Conservation (phyloP, 148 eudicot species). For the Nyssa sinensis region DNA sequence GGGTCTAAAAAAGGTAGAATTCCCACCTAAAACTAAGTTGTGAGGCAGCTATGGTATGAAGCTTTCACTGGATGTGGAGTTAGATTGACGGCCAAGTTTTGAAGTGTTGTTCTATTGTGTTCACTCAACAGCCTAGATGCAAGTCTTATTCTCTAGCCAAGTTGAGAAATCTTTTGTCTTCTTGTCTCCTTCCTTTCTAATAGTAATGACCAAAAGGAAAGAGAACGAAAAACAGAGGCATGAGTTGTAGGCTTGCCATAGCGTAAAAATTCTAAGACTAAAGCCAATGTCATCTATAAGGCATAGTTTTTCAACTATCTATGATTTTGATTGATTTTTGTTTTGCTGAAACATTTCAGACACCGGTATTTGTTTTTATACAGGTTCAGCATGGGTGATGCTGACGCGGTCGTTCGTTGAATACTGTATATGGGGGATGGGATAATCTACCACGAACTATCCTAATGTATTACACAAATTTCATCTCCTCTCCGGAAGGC, state of each 20-base stretch:
- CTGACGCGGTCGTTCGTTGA: constrained; percentile 87
- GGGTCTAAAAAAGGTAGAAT: too few relatives aligned
- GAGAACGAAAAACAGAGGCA: too few relatives aligned
- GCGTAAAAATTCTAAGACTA: neutral
- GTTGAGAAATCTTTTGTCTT: neutral
- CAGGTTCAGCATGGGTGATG: constrained; percentile 98
- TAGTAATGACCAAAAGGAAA: too few relatives aligned
- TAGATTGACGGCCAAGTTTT: neutral
- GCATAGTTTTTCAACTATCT: neutral
- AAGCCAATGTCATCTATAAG: neutral
- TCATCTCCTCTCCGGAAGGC: constrained; percentile 92
- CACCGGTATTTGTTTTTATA: constrained; percentile 1
- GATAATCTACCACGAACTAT: constrained; percentile 89
- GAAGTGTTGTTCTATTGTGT: neutral
- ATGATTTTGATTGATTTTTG: neutral
- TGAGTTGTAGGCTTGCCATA: too few relatives aligned
- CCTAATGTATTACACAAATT: constrained; percentile 86
- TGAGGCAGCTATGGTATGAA: too few relatives aligned
- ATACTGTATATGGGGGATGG: constrained; percentile 98
- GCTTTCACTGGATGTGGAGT: neutral
- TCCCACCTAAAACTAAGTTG: too few relatives aligned
- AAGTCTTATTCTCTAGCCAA: neutral
- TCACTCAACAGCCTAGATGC: too few relatives aligned
- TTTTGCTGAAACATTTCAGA: constrained; percentile 8
- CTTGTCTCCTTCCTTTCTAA: too few relatives aligned